Evolutionary conservation across 768 basidiomycete genomes (phyloP), one percentile per base, ranked within the genome.

Genomic region (Termitomyces sp.): DNA sequence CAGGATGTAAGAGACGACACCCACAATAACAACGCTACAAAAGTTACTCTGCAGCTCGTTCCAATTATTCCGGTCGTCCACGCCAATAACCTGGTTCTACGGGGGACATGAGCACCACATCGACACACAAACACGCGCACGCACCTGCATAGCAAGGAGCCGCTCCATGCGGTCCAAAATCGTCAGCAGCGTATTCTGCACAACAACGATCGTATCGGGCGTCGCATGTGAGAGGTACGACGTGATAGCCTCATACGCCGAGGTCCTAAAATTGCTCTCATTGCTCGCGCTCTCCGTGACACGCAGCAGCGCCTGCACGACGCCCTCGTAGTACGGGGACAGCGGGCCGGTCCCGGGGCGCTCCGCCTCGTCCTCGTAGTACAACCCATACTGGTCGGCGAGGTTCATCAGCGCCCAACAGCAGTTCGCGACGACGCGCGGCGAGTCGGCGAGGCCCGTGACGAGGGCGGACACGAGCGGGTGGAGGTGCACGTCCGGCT

Each of bases 31-130:
- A 48, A 97, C 90, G 63, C 88, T 86, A 70, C 94, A 97, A 64
- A 98, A 81, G 74, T 96, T 97, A 73, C 92, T 88, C 70, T 97
- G 95, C 26, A 99, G 80, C 70, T 99, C 96, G 68, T 97, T 97
- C 94, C 96, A 97, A 76, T 97, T 99, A 73, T 94, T 95, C 61
- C 92, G 87, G 68, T 99, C 97, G 72, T 99, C 97, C 18, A 87
- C 79, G 45, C 97, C 97, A 40, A 99, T 78, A 57, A 98, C 89
- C 74, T 98, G 95, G 70, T 90, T 92, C 85, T 95, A 65, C 2
- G 9, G 14, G 38, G 35, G 4, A 14, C 47, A 32, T 58, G 13
- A 58, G 43, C 32, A 9, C 20, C 2, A 20, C 33, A 6, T 14
- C 1, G n/a, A 46, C 3, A 6, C n/a, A 18, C 2, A n/a, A n/a